Conservation (phyloP, 129 eudicot genomes). For the Daucus carota region DNA sequence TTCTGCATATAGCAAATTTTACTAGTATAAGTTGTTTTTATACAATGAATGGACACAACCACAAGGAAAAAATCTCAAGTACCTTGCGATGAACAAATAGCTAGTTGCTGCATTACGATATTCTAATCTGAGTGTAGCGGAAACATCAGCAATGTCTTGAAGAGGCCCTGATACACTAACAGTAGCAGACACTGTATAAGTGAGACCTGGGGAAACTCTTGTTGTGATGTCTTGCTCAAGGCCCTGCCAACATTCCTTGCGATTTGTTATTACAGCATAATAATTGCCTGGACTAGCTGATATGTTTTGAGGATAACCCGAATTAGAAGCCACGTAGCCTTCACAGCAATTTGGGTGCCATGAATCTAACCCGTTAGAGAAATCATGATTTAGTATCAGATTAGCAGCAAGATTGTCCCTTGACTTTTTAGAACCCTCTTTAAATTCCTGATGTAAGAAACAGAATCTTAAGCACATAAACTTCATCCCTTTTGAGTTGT, state of each 20-base stretch:
- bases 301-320: conserved; percentile 17
- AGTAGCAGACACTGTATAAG: conserved; percentile 52
- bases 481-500: not conserved
- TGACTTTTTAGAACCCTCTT: conserved; percentile 18
- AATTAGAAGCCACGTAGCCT: conserved; percentile 39
- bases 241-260: conserved; percentile 86
- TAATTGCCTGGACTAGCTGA: conserved; percentile 19
- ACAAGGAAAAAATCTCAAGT: not conserved
- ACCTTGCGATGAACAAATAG: conserved; percentile 61
- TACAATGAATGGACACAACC: not conserved
- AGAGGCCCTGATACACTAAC: conserved; percentile 60
- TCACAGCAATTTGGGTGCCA: conserved; percentile 76
- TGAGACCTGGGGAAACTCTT: conserved; percentile 41
- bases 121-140: conserved; percentile 60
- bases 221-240: conserved; percentile 82
- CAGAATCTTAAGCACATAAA: not conserved
- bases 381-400: conserved; percentile 68
- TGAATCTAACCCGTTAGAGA: conserved; percentile 46
- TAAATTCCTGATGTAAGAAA: conserved; percentile 18
- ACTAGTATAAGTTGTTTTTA: conserved; percentile 6
- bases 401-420: conserved; percentile 24
- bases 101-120: conserved; percentile 31
- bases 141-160: conserved; percentile 34
- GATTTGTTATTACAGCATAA: conserved; percentile 56
- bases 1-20: conserved; percentile 30